phyloP scores from a whole-genome alignment of 495 filamentous ascomycete genomes.

The Penicilliopsis zonata region DNA sequence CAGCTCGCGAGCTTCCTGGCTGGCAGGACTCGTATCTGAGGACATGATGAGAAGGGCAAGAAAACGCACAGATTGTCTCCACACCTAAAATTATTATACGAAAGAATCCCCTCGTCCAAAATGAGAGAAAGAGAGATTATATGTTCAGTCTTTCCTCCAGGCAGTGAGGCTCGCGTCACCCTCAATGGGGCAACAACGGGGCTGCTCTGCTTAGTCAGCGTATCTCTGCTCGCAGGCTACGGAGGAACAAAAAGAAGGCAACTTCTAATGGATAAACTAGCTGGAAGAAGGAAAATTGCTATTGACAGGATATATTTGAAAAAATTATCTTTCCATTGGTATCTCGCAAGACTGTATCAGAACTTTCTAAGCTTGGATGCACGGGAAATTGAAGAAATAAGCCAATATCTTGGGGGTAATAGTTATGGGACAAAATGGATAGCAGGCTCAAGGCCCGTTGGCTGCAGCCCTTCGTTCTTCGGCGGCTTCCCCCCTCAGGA shows the following conservation, averaged over 20 bases:
- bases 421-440: no score
- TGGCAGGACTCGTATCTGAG: slow-evolving; percentile 20
- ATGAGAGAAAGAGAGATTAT: background rate
- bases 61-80: background rate
- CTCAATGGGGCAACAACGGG: background rate
- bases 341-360: no score
- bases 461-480: slow-evolving; percentile 20
- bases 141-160: background rate
- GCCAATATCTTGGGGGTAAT: no score
- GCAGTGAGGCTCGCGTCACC: background rate
- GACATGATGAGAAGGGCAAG: slow-evolving; percentile 19
- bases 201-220: background rate
- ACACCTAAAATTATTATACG: background rate
- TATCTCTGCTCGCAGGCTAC: no score
- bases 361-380: no score
- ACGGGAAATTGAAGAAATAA: no score
- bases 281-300: no score
- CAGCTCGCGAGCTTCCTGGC: slow-evolving; percentile 64
- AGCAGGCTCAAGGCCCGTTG: slow-evolving; percentile 1
- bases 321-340: no score
- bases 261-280: no score
- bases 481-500: slow-evolving; percentile 35
- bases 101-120: background rate
- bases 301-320: no score
- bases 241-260: no score